phyloP scores from a whole-genome alignment of 495 filamentous ascomycete species.

The Podospora pseudopauciseta region DNA sequence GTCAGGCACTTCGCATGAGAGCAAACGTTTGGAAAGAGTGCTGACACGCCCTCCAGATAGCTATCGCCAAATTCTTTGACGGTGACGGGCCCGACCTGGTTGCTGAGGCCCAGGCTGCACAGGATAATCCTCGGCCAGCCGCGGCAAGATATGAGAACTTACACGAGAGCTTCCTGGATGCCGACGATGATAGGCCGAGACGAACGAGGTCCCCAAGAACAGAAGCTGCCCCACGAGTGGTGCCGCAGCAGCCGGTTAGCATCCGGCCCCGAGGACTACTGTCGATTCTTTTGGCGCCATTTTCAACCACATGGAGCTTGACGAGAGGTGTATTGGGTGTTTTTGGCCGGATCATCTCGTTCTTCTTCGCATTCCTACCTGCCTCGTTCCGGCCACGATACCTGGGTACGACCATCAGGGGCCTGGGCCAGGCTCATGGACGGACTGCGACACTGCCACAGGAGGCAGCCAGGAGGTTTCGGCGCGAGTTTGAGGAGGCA shows the following conservation, averaged over 20 bases:
- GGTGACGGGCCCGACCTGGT: conserved; percentile 82
- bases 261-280: conserved; percentile 71
- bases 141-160: conserved; percentile 66
- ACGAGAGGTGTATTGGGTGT: background rate
- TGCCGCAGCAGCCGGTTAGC: conserved; percentile 63
- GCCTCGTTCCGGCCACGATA: conserved; percentile 56
- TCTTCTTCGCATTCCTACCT: conserved; percentile 59
- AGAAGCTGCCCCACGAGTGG: conserved; percentile 73
- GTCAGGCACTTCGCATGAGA: background rate
- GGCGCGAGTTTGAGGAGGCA: conserved; percentile 90
- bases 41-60: conserved; percentile 58
- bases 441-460: conserved; percentile 72
- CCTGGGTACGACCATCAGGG: conserved; percentile 50
- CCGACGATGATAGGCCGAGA: conserved; percentile 28
- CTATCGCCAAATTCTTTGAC: conserved; percentile 95
- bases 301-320: conserved; percentile 58
- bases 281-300: conserved; percentile 72
- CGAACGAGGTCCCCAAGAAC: conserved; percentile 35
- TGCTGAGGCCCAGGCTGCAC: conserved; percentile 67
- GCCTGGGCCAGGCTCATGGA: conserved; percentile 61
- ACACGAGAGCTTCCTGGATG: conserved; percentile 51
- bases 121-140: conserved; percentile 54
- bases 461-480: conserved; percentile 84
- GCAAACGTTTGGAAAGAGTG: background rate
- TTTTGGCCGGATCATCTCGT: conserved; percentile 69